These are phyloP conservation scores for Xylariaceae sp. DNA, from an alignment of 2,329 filamentous ascomycete species.

Conservation along the genomic window DNA sequence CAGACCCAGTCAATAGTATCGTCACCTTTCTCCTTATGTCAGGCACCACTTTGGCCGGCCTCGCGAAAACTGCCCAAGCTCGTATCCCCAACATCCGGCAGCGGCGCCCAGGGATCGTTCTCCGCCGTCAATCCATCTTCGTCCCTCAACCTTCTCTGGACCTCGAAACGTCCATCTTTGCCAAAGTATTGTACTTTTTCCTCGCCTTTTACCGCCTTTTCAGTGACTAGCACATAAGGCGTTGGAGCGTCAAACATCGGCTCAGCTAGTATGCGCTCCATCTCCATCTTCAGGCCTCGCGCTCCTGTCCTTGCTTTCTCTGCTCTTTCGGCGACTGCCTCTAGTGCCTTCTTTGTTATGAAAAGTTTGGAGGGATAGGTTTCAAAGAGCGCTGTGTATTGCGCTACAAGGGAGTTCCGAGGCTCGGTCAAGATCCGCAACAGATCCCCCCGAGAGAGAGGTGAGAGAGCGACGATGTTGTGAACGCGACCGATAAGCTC, in stretches of 20 bases:
- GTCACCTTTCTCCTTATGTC: not conserved
- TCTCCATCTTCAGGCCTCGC: slow-evolving; percentile 73
- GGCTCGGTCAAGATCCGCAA: slow-evolving; percentile 90
- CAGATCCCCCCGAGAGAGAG: slow-evolving; percentile 66
- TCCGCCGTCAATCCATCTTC: slow-evolving; percentile 46
- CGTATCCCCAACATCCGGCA: slow-evolving; percentile 15
- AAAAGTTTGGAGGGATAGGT: slow-evolving; percentile 74
- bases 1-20: too few relatives aligned
- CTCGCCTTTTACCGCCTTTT: slow-evolving; percentile 62
- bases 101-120: slow-evolving; percentile 6
- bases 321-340: slow-evolving; percentile 72
- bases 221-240: slow-evolving; percentile 71
- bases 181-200: slow-evolving; percentile 63
- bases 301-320: slow-evolving; percentile 68
- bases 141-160: slow-evolving; percentile 65
- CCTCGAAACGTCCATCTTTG: slow-evolving; percentile 66
- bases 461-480: slow-evolving; percentile 80
- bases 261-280: slow-evolving; percentile 75
- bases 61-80: slow-evolving; percentile 31
- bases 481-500: slow-evolving; percentile 96
- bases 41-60: slow-evolving; percentile 34
- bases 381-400: slow-evolving; percentile 86
- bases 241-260: slow-evolving; percentile 80
- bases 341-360: slow-evolving; percentile 80
- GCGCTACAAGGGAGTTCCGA: slow-evolving; percentile 79